Percentiles rank a stretch among this genome's conserved stretches.
Evolutionary conservation across 2,329 filamentous ascomycete species (phyloP).

Genomic region (Aureobasidium mangrovei): DNA sequence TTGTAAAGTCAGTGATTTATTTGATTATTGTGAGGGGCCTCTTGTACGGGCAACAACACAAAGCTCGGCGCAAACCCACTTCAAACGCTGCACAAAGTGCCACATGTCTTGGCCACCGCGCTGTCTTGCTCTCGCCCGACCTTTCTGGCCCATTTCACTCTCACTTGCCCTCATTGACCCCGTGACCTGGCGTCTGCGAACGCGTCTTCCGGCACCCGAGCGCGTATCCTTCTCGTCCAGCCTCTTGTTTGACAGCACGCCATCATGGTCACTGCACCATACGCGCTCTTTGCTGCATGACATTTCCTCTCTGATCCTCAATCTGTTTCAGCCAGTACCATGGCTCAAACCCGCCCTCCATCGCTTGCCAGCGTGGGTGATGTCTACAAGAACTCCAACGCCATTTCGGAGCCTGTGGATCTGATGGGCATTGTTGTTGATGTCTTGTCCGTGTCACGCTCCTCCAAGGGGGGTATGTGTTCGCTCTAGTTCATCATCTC

Average conservation of each 20-base stretch:
- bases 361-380: neutral
- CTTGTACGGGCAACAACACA: constrained; percentile 10
- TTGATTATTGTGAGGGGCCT: constrained; percentile 12
- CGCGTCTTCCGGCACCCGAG: neutral
- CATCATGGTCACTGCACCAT: too few species aligned
- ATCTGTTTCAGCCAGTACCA: neutral
- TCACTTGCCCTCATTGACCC: neutral
- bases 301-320: neutral
- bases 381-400: constrained; percentile 14
- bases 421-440: constrained; percentile 67
- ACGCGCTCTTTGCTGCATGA: too few species aligned
- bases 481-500: neutral
- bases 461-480: constrained; percentile 44
- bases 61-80: constrained; percentile 12
- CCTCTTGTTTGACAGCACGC: too few species aligned
- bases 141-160: neutral
- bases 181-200: neutral
- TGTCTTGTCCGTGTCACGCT: constrained; percentile 22
- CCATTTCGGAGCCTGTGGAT: constrained; percentile 33
- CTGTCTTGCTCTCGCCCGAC: neutral
- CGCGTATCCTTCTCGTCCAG: neutral
- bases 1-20: constrained; percentile 4
- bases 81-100: neutral
- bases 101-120: constrained; percentile 1
- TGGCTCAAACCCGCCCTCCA: constrained; percentile 12